Base-by-base conservation (phyloP, 2,329 filamentous ascomycete species). In the Hymenoscyphus repandus region DNA sequence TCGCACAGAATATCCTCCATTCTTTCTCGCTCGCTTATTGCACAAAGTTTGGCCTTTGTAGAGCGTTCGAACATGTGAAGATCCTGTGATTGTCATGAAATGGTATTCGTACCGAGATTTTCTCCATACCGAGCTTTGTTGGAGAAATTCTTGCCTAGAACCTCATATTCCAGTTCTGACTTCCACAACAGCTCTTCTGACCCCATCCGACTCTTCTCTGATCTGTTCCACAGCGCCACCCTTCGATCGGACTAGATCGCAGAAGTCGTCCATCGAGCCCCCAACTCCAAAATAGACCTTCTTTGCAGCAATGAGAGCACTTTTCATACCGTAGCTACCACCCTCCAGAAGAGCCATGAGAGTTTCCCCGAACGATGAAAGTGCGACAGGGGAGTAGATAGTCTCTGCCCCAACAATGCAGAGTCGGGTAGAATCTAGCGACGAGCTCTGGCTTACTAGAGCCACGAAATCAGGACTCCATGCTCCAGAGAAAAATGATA, bases 231-330 rank as follows among this genome's bases (percentile, higher is more conserved):
- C 74, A 2, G 59, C 55, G 10, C 70, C 73, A 2, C 79, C 80
- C 34, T 72, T 72, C 0, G 65, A 69, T 49, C 70, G 70, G 38
- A 80, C 76, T 55, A 70, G 72, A 45, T 73, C 68, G 43, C 83
- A 71, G 59, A 93, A 89, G 57, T 88, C 87, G 65, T 90, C 85
- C 18, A 93, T 76, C 17, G 87, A 90, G 0, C 88, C 88, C 0
- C 88, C 88, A 5, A 93, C 88, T 2, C 88, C 88, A 68, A 93
- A 93, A 68, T 93, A 93, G 10, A 91, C 75, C 57, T 81, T 79
- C 71, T 93, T 93, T 1, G 88, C 88, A 2, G 79, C 88, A 5
- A 92, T 77, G 17, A 90, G 71, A 1, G 85, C 82, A 44, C 38
- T 58, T 33, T 74, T 72, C 3, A 64, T 63, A 2, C 64, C 58